Percentiles rank a stretch among this genome's conserved stretches.
phyloP scores from a whole-genome alignment of 179 eudicot genomes.

The Monotropa hypopitys region DNA sequence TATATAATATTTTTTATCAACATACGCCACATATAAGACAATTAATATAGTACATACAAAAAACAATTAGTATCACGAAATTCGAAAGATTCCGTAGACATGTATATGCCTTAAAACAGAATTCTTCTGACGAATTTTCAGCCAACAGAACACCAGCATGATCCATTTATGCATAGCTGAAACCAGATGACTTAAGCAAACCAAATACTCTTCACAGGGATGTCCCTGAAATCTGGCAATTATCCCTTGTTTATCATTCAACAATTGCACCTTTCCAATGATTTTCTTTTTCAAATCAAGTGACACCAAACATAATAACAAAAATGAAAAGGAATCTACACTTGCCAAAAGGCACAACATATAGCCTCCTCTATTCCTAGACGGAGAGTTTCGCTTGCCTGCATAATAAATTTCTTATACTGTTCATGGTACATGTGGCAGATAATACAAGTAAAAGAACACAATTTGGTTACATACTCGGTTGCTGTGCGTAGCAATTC shows the following conservation, averaged over 20 bases:
- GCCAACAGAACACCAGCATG: not conserved
- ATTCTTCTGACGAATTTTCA: not conserved
- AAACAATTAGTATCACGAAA: not conserved
- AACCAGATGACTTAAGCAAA: not conserved
- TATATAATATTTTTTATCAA: not conserved
- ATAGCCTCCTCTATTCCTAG: not conserved
- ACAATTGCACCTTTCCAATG: not conserved
- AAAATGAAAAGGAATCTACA: not conserved
- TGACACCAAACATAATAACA: not conserved
- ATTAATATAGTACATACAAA: not conserved
- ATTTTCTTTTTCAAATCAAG: not conserved
- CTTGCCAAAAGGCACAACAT: not conserved
- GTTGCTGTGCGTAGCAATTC: slow-evolving; percentile 95
- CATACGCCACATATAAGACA: not conserved
- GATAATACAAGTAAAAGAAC: not conserved
- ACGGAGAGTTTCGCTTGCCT: not conserved
- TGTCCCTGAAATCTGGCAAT: not conserved
- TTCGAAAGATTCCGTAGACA: not conserved
- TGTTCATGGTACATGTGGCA: not conserved
- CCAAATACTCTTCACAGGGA: not conserved
- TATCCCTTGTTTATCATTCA: not conserved
- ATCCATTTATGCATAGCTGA: not conserved
- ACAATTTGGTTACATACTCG: slow-evolving; percentile 48
- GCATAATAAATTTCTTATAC: not conserved
- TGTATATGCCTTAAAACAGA: not conserved